Evolutionary conservation across 768 basidiomycete species (phyloP), one percentile per base, ranked within the genome.

Genomic region (Candolleomyces aberdarensis): DNA sequence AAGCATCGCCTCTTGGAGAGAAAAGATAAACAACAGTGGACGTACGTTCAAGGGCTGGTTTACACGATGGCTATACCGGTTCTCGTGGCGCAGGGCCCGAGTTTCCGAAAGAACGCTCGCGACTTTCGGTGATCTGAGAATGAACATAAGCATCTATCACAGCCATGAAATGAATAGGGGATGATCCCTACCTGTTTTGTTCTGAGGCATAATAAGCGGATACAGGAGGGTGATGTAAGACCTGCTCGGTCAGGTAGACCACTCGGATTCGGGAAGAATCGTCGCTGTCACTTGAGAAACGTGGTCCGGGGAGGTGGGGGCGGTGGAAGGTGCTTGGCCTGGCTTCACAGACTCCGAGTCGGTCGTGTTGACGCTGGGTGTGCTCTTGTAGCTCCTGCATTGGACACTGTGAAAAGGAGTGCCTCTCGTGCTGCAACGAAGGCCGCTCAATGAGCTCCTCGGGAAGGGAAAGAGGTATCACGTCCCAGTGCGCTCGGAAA

Each of bases 191-290:
- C n/a, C n/a, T n/a, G n/a, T n/a, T n/a, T n/a, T n/a, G n/a, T n/a
- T n/a, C n/a, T 4, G 76, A 63, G 7, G 90, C 92, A 63, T 86
- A 87, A 69, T 87, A 96, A 0, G 91, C 87, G 0, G 94, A 96
- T 32, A 98, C 85, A 3, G 97, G 97, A 0, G 97, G 97, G 68
- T 99, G 97, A 75, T 99, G 97, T 1, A 92, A 97, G 51, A 98
- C 87, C 74, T 97, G 96, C 72, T 97, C 96, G 14, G 94, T 96
- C 51, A 96, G 74, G 72, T 85, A 96, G 6, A 85, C 83, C 48
- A 96, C 85, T 40, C 93, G 89, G 15, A 86, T 72, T 53, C 78
- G 76, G 17, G 77, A 79, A 47, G 62, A 31, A 51, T 50, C 52
- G 14, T 60, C 39, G 29, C 77, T 74, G 58, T 80, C 77, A 20